Evolutionary conservation across 495 filamentous ascomycete species (phyloP).

Genomic region (Penicillium verhagenii): DNA sequence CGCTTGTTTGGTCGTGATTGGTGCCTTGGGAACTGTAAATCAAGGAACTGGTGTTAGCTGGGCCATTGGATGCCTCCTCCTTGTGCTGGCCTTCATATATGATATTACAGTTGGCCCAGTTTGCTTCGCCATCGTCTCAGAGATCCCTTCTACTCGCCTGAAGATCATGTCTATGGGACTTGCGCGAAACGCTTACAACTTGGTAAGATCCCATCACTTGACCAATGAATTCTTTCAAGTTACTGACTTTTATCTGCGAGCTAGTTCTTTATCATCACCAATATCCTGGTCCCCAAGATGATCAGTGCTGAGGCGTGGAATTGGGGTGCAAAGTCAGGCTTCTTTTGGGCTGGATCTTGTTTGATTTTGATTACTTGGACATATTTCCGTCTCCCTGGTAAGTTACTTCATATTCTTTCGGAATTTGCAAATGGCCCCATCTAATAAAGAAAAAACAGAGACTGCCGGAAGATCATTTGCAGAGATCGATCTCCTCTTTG

Average conservation of each 20-base stretch:
- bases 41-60: conserved; percentile 53
- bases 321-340: conserved; percentile 73
- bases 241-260: too few species aligned
- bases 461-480: conserved; percentile 69
- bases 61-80: conserved; percentile 67
- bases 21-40: conserved; percentile 65
- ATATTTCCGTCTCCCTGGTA: conserved; percentile 65
- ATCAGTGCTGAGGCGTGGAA: conserved; percentile 71
- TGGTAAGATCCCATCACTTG: too few species aligned
- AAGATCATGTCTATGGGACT: conserved; percentile 76
- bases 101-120: conserved; percentile 75
- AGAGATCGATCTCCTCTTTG: conserved; percentile 72
- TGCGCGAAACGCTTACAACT: conserved; percentile 69
- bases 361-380: conserved; percentile 70
- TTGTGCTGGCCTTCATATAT: conserved; percentile 72
- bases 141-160: conserved; percentile 68
- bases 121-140: conserved; percentile 73
- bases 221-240: too few species aligned
- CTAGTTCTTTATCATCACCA: conserved; percentile 54
- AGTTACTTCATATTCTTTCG: too few species aligned
- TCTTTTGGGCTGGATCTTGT: conserved; percentile 76
- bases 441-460: conserved; percentile 35
- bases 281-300: conserved; percentile 73
- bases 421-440: too few species aligned
- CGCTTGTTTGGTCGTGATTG: conserved; percentile 66